Base-by-base conservation (phyloP, 176 grass and related monocot genomes). In the Lolium rigidum region DNA sequence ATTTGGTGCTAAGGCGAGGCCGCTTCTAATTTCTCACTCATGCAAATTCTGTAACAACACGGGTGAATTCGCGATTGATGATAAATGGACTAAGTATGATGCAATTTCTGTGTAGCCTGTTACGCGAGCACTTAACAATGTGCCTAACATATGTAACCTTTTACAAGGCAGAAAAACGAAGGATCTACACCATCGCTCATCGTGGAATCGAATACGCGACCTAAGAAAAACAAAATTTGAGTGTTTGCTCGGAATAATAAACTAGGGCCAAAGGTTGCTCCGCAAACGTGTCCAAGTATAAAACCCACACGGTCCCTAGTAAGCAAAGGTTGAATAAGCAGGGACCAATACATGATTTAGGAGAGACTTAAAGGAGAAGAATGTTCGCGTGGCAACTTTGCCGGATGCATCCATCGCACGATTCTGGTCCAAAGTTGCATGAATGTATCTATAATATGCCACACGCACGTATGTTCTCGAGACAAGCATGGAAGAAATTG, bases 291-390 rank as follows among this genome's bases (percentile, higher is more conserved):
- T 28, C 61, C 61, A 64, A 24, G 20, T 47, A 21, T 73, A 73
- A 46, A 73, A 74, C 12, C 21, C 46, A 1, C 0, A 74, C 50
- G 71, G 71, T 50, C 71, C 44, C 5, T 48, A 1, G 43, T 24
- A 44, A 48, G 43, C 70, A 16, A 6, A 49, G 12, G 13, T 9
- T 7, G 21, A 75, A 75, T 51, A 48, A 75, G 3, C 72, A 75
- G 46, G 0, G 72, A 75, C 72, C 72, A 51, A 17, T 9, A 49
- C 11, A 10, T 4, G 80, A 82, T 52, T 48, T 68, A 15, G 20
- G 49, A 10, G 50, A 87, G 78, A 18, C 89, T 87, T 87, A 76
- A 84, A 67, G 85, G 49, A 74, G 76, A 91, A 84, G 85, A 87
- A 87, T 76, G 85, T 84, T 51, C 10, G 13, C 28, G 2, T 18